phyloP scores from a whole-genome alignment of 495 filamentous ascomycete species.

The Tuber brumale region DNA sequence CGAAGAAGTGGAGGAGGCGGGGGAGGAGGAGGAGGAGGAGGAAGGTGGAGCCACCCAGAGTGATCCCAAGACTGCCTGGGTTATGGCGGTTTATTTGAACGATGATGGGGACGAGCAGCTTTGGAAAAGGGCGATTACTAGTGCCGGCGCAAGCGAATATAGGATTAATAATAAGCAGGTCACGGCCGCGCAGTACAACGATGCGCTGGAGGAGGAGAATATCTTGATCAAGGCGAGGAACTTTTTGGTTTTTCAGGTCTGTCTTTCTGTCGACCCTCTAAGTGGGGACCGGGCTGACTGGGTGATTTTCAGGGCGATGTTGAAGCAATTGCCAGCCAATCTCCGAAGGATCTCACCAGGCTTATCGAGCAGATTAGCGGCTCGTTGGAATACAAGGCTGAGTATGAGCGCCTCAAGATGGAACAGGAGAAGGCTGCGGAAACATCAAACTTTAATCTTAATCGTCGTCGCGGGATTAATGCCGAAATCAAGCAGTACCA shows the following conservation, averaged over 20 bases:
- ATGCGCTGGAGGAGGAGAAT: conserved; percentile 84
- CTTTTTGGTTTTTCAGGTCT: conserved; percentile 84
- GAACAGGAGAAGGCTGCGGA: conserved; percentile 82
- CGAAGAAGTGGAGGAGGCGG: conserved; percentile 49
- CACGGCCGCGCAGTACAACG: conserved; percentile 86
- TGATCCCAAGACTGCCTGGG: conserved; percentile 91
- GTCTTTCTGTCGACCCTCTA: neutral
- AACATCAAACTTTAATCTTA: conserved; percentile 76
- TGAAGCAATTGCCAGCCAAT: conserved; percentile 93
- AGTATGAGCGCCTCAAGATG: conserved; percentile 81
- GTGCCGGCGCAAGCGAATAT: conserved; percentile 82
- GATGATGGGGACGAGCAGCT: conserved; percentile 90
- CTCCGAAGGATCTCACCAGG: conserved; percentile 85
- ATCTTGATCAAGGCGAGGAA: conserved; percentile 97
- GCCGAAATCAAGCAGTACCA: conserved; percentile 96
- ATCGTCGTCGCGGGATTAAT: conserved; percentile 87
- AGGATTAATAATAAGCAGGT: conserved; percentile 90
- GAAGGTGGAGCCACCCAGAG: conserved; percentile 50
- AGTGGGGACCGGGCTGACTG: neutral
- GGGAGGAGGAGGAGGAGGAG: conserved; percentile 52
- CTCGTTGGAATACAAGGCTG: conserved; percentile 87
- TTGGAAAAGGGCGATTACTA: conserved; percentile 94
- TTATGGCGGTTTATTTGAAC: conserved; percentile 98
- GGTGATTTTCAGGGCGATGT: conserved; percentile 61
- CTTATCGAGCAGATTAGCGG: conserved; percentile 97